Base-by-base conservation (phyloP, 257 asterid genomes). In the Salvia splendens region DNA sequence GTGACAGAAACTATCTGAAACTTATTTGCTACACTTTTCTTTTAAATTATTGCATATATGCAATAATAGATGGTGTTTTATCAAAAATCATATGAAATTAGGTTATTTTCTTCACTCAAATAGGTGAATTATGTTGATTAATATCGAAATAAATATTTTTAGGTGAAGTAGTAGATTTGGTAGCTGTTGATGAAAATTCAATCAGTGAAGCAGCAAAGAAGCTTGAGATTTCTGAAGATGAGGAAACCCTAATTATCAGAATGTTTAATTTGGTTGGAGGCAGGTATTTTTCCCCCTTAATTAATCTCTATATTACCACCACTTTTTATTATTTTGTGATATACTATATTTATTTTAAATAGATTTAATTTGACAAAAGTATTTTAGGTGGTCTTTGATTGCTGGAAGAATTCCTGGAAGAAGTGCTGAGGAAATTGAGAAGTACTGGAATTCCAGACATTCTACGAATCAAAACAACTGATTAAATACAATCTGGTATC, bases 361-460 rank as follows among this genome's bases (percentile, higher is more conserved):
- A n/a, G 6, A n/a, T 48, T 47, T 28, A 24, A 24, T 24, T 24
- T 24, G 3, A 24, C 30, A 24, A 24, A 24, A 15, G 3, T 12
- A 8, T 6, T 54, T 53, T 66, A 81, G 86, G 80, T 81, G 86
- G 86, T 65, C 86, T 33, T 63, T 81, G 48, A 81, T 81, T 53
- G 86, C 83, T 48, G 86, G 86, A 75, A 81, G 86, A 70, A 81
- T 81, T 35, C 86, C 83, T 4, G 86, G 86, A 61, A 70, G 84
- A 78, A 81, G 55, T 46, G 80, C 86, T 0, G 82, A 78, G 12
- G 86, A 81, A 52, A 81, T 78, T 36, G 78, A 78, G 57, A 73
- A 70, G 69, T 78, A 73, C 16, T 81, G 83, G 86, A 81, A 69
- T 36, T 73, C 80, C 24, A 78, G 71, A 67, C 77, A 62, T n/a